Percentiles rank a stretch among this genome's conserved stretches.
These are phyloP conservation scores for Oryza brachyantha DNA, from an alignment of 176 grass and related monocot species.

Conservation along the genomic window DNA sequence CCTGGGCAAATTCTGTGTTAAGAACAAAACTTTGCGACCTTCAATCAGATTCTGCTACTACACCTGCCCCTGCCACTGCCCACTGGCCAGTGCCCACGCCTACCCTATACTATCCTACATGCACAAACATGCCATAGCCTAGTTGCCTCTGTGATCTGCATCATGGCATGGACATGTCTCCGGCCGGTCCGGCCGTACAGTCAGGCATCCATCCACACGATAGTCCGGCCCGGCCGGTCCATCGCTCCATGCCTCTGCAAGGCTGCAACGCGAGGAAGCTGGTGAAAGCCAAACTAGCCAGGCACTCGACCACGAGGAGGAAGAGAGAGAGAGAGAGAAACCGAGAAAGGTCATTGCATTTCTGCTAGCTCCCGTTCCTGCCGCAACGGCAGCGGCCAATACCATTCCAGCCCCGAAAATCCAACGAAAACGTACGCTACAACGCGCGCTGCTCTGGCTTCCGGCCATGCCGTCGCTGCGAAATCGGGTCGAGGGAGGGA, in stretches of 20 bases:
- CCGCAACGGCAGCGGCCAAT: no score
- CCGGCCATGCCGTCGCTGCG: not conserved
- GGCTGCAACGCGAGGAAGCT: not conserved
- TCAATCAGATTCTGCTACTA: slow-evolving; percentile 20
- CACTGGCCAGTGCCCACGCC: slow-evolving; percentile 9
- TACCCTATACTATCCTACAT: slow-evolving; percentile 3
- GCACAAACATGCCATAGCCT: not conserved
- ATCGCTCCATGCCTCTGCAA: not conserved
- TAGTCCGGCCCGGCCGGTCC: not conserved
- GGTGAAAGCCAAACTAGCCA: not conserved
- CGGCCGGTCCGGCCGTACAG: slow-evolving; percentile 3
- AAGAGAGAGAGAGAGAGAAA: not conserved
- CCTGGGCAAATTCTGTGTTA: not conserved
- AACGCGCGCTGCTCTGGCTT: not conserved
- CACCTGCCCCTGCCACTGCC: not conserved
- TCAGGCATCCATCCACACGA: not conserved
- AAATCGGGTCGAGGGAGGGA: not conserved
- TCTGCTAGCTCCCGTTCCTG: not conserved
- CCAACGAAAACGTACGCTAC: not conserved
- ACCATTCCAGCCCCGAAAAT: slow-evolving; percentile 9
- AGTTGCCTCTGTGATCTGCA: not conserved
- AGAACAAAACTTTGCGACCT: slow-evolving; percentile 22
- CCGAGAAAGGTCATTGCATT: slow-evolving; percentile 16
- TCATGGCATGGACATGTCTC: slow-evolving; percentile 9
- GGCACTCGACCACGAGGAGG: not conserved